Conservation (phyloP, 108 stramenopile species). For the Cyclotella choctawhatcheeana region DNA sequence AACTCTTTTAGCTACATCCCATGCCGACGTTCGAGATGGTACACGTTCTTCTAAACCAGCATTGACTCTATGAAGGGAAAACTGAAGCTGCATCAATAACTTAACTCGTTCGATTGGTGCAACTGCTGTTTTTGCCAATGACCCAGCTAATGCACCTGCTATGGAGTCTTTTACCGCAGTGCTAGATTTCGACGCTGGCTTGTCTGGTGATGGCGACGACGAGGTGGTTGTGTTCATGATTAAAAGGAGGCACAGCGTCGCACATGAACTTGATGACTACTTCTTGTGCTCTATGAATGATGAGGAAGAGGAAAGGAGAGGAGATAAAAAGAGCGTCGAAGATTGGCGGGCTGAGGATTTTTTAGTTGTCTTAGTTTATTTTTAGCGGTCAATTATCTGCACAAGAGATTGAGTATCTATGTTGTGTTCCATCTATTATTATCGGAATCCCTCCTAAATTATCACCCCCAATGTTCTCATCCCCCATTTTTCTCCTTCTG, state of each 20-base stretch:
- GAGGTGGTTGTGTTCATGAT: too few relatives aligned
- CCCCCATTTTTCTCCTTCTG: neutral
- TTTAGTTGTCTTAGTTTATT: too few relatives aligned
- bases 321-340: too few relatives aligned
- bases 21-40: constrained; percentile 33
- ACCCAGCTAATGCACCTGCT: constrained; percentile 84
- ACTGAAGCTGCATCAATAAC: constrained; percentile 90
- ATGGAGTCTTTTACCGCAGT: constrained; percentile 62
- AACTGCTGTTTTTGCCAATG: constrained; percentile 84
- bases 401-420: too few relatives aligned
- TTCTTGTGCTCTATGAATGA: too few relatives aligned
- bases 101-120: constrained; percentile 99
- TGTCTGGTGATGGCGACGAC: constrained; percentile 9
- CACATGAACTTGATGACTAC: too few relatives aligned
- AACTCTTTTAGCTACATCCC: constrained; percentile 63
- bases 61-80: constrained; percentile 34
- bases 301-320: too few relatives aligned
- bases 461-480: neutral
- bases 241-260: too few relatives aligned
- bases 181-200: constrained; percentile 21
- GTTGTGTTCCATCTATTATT: too few relatives aligned
- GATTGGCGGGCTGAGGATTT: too few relatives aligned
- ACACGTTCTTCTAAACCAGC: neutral
- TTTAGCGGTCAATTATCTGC: too few relatives aligned
- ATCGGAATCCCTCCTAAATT: too few relatives aligned